Evolutionary conservation across 768 basidiomycete genomes (phyloP).

Genomic region (Lyophyllum shimeji): DNA sequence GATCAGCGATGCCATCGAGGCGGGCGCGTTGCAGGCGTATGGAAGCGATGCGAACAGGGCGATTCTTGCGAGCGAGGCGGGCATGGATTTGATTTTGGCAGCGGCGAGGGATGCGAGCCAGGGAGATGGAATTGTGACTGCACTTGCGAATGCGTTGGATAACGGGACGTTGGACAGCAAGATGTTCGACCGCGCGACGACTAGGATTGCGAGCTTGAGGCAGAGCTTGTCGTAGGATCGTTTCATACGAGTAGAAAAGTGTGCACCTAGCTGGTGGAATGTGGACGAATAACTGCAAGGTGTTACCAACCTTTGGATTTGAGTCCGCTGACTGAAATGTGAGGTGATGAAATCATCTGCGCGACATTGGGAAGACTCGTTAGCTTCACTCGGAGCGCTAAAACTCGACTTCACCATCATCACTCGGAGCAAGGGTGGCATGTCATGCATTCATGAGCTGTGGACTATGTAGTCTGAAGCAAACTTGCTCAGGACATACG

Average conservation of each 20-base stretch:
- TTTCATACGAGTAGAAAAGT: neutral
- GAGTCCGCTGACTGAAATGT: too few species aligned
- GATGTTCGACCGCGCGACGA: conserved; percentile 8
- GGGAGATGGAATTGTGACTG: conserved; percentile 8
- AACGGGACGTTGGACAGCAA: conserved; percentile 8
- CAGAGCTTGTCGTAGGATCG: neutral
- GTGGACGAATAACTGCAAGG: too few species aligned
- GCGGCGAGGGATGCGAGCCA: conserved; percentile 4
- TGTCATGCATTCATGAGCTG: too few species aligned
- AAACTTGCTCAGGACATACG: too few species aligned
- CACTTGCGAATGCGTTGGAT: conserved; percentile 15
- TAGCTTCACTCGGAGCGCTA: too few species aligned
- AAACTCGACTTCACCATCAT: too few species aligned
- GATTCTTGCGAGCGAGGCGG: conserved; percentile 14
- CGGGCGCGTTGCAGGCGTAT: conserved; percentile 8
- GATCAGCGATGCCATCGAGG: conserved; percentile 14
- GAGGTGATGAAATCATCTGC: too few species aligned
- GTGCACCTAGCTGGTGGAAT: too few species aligned
- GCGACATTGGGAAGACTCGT: too few species aligned
- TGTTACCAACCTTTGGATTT: too few species aligned
- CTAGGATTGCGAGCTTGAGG: conserved; percentile 12
- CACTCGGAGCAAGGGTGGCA: too few species aligned
- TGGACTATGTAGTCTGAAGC: too few species aligned
- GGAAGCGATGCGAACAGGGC: conserved; percentile 11
- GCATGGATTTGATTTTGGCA: conserved; percentile 15